Percentiles rank a stretch among this genome's conserved stretches.
phyloP scores from a whole-genome alignment of 2,329 filamentous ascomycete genomes.

The Cladophialophora carrionii region DNA sequence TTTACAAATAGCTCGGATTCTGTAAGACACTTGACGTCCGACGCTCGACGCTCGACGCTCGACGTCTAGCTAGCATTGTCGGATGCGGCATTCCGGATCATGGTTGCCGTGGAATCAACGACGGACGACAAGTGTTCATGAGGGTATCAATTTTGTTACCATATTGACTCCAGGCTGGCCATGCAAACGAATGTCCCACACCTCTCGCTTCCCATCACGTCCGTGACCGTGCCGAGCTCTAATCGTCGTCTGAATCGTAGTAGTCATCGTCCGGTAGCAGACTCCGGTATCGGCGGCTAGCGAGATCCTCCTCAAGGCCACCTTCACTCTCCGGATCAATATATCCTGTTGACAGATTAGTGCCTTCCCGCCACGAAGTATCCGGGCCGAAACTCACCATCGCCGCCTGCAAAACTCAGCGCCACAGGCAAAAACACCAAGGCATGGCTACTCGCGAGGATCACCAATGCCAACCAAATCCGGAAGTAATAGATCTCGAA shows the following conservation, averaged over 20 bases:
- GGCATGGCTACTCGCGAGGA: slow-evolving; percentile 86
- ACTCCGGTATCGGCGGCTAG: slow-evolving; percentile 75
- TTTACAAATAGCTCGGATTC: background rate
- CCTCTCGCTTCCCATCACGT: background rate
- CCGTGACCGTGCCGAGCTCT: slow-evolving; percentile 5
- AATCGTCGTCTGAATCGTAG: slow-evolving; percentile 68
- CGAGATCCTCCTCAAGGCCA: slow-evolving; percentile 85
- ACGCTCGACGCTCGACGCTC: background rate
- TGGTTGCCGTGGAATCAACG: background rate
- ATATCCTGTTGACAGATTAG: slow-evolving; percentile 60
- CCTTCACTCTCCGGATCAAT: slow-evolving; percentile 84
- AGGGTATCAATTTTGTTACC: background rate
- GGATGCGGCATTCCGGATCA: background rate
- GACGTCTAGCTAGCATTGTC: background rate
- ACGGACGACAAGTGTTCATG: background rate
- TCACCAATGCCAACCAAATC: slow-evolving; percentile 88
- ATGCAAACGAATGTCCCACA: background rate
- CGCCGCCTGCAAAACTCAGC: slow-evolving; percentile 80
- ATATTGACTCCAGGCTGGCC: background rate
- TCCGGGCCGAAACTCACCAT: slow-evolving; percentile 56
- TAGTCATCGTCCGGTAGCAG: slow-evolving; percentile 78
- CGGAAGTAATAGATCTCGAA: slow-evolving; percentile 99
- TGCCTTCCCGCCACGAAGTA: background rate
- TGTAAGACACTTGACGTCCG: background rate
- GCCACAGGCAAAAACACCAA: slow-evolving; percentile 89